These are phyloP conservation scores for Suillus subaureus DNA, from an alignment of 768 basidiomycete genomes.

Conservation along the genomic window DNA sequence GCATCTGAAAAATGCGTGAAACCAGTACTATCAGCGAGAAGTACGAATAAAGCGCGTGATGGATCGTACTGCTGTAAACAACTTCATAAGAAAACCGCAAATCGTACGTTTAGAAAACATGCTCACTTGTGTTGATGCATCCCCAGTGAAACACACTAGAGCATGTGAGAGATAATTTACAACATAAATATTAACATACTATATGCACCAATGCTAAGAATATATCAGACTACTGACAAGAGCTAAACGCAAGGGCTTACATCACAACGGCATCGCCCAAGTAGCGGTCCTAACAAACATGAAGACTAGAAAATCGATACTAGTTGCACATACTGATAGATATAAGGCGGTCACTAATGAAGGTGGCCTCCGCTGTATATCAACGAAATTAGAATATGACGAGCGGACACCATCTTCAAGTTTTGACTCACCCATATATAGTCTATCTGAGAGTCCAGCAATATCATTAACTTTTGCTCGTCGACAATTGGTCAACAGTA, in stretches of 20 bases:
- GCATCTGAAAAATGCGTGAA: neutral
- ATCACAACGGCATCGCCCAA: constrained; percentile 32
- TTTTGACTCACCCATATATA: constrained; percentile 31
- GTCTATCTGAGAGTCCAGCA: constrained; percentile 23
- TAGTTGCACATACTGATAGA: constrained; percentile 21
- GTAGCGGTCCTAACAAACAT: constrained; percentile 29
- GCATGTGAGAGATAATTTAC: neutral
- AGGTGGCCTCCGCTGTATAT: constrained; percentile 25
- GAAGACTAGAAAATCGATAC: neutral
- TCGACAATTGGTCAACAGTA: neutral
- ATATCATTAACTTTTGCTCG: constrained; percentile 4
- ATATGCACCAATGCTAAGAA: neutral
- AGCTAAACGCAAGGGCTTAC: constrained; percentile 17
- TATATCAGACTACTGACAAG: neutral
- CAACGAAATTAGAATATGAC: constrained; percentile 1
- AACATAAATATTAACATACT: neutral
- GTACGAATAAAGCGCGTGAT: neutral
- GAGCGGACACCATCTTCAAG: neutral
- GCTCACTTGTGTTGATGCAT: neutral
- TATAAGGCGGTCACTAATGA: constrained; percentile 30
- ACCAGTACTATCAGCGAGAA: neutral
- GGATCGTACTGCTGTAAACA: neutral
- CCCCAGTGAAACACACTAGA: neutral
- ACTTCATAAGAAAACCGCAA: neutral
- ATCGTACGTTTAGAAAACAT: neutral